These are phyloP conservation scores for Xerocomus nothofagi DNA, from an alignment of 1,284 basidiomycete species.

Conservation along the genomic window DNA sequence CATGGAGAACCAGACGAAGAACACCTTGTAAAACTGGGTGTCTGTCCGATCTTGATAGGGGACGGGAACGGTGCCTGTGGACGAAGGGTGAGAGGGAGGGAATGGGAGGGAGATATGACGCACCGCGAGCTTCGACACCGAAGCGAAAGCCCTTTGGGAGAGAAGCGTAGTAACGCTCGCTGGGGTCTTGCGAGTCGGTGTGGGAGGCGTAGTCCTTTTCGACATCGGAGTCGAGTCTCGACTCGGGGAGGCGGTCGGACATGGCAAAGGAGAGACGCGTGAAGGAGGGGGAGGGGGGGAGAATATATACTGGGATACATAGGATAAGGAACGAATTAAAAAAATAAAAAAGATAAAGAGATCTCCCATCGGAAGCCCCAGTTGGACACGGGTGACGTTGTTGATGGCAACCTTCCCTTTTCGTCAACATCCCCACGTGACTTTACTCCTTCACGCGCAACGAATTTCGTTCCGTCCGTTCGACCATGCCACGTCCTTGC, in stretches of 20 bases:
- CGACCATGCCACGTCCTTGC: constrained; percentile 63
- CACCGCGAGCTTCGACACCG: constrained; percentile 34
- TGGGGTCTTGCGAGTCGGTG: constrained; percentile 8
- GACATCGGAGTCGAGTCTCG: constrained; percentile 25
- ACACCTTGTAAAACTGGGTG: constrained; percentile 66
- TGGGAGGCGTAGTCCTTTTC: constrained; percentile 32
- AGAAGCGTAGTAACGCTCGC: background rate
- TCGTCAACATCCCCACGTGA: constrained; percentile 20
- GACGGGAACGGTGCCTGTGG: constrained; percentile 53
- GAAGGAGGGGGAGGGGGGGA: background rate
- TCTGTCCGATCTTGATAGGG: constrained; percentile 53
- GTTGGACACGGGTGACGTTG: constrained; percentile 1
- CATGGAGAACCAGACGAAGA: constrained; percentile 74
- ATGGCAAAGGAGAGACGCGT: constrained; percentile 17
- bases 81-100: background rate
- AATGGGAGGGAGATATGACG: background rate
- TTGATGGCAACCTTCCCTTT: constrained; percentile 6
- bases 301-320: constrained; percentile 9
- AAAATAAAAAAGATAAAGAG: constrained; percentile 9
- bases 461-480: too few species aligned
- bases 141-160: constrained; percentile 28
- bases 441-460: too few species aligned
- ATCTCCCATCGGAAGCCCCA: constrained; percentile 11
- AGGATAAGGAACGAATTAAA: background rate
- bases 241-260: constrained; percentile 23